Base-by-base conservation (phyloP, 257 asterid species). In the Gentiana macrophylla region DNA sequence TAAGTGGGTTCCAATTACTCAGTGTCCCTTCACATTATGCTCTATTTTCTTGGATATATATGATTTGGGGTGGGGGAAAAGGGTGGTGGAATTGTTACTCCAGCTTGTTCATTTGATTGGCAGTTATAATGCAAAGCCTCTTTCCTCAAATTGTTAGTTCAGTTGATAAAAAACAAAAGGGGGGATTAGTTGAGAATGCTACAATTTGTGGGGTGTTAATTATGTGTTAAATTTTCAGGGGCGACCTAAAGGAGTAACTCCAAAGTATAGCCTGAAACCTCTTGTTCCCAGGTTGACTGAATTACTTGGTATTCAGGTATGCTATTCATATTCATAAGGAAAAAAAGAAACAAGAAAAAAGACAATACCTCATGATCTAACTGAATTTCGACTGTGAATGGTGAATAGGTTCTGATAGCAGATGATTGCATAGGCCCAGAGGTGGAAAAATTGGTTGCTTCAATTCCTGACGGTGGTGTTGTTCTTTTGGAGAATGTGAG, bases 401-500 rank as follows among this genome's bases (percentile, higher is more conserved):
- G 33, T 59, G 48, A 62, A 69, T 74, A 84, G 96, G 94, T 87
- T 56, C 82, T 81, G 72, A 81, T 79, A 65, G 96, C 96, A 9
- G 94, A 87, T 60, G 94, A 87, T 68, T 78, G 86, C 78, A 73
- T 87, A 76, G 96, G 94, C 38, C 86, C 83, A 4, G 92, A 84
- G 67, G 96, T 87, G 13, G 94, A 84, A 50, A 84, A 84, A 60
- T 65, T 81, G 80, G 96, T 84, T 24, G 80, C 83, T 63, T 63
- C 82, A 61, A 80, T 86, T 36, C 77, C 83, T 5, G 96, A 84
- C 12, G 94, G 94, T 15, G 65, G 85, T 4, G 89, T 87, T 65
- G 86, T 84, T 57, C 79, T 87, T 59, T 92, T 87, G 3, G 96
- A 87, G 84, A 87, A 87, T 50, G 96, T 87, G 69, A 72, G 96